A percentile compares a stretch with the other conserved stretches of the same genome.
phyloP scores from a whole-genome alignment of 192 early-diverging fungal genomes.

The Linnemannia exigua region DNA sequence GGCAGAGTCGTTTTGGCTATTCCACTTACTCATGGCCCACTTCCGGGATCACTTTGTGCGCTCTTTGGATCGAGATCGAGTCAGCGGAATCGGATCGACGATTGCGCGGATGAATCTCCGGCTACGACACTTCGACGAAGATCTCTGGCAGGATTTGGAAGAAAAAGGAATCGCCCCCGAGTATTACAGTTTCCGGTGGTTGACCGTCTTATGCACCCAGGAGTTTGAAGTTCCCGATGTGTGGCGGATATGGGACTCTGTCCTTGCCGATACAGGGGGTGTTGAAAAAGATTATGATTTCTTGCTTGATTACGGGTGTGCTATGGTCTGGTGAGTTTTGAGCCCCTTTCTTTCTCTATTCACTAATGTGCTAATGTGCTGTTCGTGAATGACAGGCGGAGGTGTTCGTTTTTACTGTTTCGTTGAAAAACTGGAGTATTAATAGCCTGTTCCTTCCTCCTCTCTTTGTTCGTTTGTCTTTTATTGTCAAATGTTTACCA shows the following conservation, averaged over 20 bases:
- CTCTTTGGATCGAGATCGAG: slow-evolving; percentile 72
- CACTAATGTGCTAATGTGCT: background rate
- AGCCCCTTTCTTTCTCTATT: background rate
- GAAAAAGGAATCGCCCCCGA: slow-evolving; percentile 75
- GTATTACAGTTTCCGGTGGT: slow-evolving; percentile 88
- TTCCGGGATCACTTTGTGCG: slow-evolving; percentile 87
- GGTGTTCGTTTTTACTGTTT: background rate
- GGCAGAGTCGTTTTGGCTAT: slow-evolving; percentile 85
- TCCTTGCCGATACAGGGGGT: slow-evolving; percentile 75
- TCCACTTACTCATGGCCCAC: slow-evolving; percentile 77
- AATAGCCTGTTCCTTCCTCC: background rate
- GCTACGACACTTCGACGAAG: slow-evolving; percentile 67
- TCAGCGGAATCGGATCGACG: slow-evolving; percentile 71
- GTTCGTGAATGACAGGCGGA: background rate
- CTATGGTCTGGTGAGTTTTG: slow-evolving; percentile 75
- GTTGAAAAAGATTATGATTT: slow-evolving; percentile 64
- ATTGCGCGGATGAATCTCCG: slow-evolving; percentile 71
- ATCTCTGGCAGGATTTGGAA: slow-evolving; percentile 74
- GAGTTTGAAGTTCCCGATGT: slow-evolving; percentile 85
- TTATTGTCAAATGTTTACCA: too few species aligned
- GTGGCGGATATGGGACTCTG: slow-evolving; percentile 84
- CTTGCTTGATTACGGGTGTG: slow-evolving; percentile 79
- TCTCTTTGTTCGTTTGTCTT: slow-evolving; percentile 19
- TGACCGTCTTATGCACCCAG: slow-evolving; percentile 81
- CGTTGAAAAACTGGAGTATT: background rate